Conservation (phyloP, 305 asterid genomes). For the Plantago coronopus region DNA sequence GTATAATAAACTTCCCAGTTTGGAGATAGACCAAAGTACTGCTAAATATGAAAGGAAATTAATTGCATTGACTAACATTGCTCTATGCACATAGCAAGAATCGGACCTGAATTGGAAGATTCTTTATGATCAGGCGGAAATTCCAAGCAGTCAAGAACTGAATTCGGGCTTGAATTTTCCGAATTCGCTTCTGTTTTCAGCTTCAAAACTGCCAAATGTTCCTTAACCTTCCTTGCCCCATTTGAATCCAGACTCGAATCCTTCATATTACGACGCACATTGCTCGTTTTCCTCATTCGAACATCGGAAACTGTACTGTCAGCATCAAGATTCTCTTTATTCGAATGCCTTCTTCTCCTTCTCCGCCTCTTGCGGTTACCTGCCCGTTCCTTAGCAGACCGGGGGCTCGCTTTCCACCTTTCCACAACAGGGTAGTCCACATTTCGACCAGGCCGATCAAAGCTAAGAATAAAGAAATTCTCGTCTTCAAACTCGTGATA, state of each 20-base stretch:
- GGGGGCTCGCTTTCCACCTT: conserved; percentile 25
- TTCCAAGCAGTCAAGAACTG: conserved; percentile 53
- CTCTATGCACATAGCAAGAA: neutral
- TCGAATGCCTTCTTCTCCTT: conserved; percentile 18
- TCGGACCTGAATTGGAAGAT: conserved; percentile 41
- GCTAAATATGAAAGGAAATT: neutral
- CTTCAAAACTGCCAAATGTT: conserved; percentile 20
- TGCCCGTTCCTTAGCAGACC: conserved; percentile 16
- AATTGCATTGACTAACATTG: neutral
- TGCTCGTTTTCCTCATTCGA: neutral
- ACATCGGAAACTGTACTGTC: conserved; percentile 1
- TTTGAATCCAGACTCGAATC: conserved; percentile 8
- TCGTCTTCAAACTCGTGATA: conserved; percentile 59
- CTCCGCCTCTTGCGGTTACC: conserved; percentile 12
- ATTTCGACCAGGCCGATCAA: conserved; percentile 35
- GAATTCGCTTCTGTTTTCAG: conserved; percentile 38
- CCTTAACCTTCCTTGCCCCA: conserved; percentile 18
- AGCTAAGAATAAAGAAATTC: conserved; percentile 59
- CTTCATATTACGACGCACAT: conserved; percentile 1
- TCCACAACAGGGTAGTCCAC: conserved; percentile 9
- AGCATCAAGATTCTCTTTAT: conserved; percentile 32
- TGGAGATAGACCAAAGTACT: no score
- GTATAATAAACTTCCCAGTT: no score
- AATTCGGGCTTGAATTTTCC: conserved; percentile 65
- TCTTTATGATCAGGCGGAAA: conserved; percentile 34